phyloP scores from a whole-genome alignment of 495 filamentous ascomycete genomes.

The Tetracladium marchalianum region DNA sequence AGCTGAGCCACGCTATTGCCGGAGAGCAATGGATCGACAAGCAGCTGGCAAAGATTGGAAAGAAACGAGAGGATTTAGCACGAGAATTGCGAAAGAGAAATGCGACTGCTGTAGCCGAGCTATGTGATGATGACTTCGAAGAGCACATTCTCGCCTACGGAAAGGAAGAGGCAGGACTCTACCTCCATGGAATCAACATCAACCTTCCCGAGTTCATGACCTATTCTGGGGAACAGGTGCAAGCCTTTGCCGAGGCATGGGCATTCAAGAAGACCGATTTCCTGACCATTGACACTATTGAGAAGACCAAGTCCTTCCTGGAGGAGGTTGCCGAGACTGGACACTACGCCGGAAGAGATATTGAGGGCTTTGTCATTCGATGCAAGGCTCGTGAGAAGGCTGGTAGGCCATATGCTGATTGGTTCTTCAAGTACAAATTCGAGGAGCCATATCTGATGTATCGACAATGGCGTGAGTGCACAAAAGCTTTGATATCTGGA shows the following conservation, averaged over 20 bases:
- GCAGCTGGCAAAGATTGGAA: constrained; percentile 66
- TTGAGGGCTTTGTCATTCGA: constrained; percentile 93
- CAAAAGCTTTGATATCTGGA: constrained; percentile 76
- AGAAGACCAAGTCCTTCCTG: constrained; percentile 66
- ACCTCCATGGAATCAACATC: constrained; percentile 91
- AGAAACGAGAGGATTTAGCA: constrained; percentile 67
- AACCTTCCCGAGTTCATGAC: constrained; percentile 86
- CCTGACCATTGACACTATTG: constrained; percentile 63
- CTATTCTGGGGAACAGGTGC: constrained; percentile 65
- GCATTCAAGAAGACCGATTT: constrained; percentile 86
- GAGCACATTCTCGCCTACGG: constrained; percentile 92
- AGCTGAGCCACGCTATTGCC: constrained; percentile 70
- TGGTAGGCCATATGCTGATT: constrained; percentile 44
- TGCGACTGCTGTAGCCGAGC: constrained; percentile 86
- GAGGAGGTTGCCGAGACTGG: constrained; percentile 76
- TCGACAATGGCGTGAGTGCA: constrained; percentile 95
- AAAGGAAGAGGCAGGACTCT: constrained; percentile 77
- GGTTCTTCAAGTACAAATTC: constrained; percentile 99
- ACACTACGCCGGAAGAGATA: constrained; percentile 78
- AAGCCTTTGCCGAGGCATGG: constrained; percentile 86
- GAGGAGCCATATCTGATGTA: constrained; percentile 99
- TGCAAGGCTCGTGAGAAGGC: constrained; percentile 52
- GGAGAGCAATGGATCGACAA: constrained; percentile 80
- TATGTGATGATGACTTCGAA: constrained; percentile 93
- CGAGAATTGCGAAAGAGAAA: constrained; percentile 67